Evolutionary conservation across 169 alveolate species (phyloP).

Genomic region (Prorocentrum cordatum): DNA sequence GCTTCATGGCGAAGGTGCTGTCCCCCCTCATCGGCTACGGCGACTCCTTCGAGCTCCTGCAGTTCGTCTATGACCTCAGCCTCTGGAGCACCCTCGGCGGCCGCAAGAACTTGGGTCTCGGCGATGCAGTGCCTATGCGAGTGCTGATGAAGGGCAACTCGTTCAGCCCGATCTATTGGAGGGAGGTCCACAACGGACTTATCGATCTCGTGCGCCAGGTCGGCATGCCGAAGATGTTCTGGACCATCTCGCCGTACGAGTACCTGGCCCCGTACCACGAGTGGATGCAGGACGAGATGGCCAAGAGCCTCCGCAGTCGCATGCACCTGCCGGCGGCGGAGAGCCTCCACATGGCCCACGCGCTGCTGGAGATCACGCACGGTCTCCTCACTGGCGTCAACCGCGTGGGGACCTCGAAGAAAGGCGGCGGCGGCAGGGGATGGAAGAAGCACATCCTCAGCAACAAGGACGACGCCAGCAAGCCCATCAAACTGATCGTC

Average conservation of each 20-base stretch:
- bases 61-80: slow-evolving; percentile 14
- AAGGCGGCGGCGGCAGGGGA: background rate
- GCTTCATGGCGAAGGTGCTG: slow-evolving; percentile 3
- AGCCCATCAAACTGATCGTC: background rate
- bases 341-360: background rate
- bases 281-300: slow-evolving; percentile 4
- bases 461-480: background rate
- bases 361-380: background rate
- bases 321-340: slow-evolving; percentile 2
- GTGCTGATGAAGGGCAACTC: background rate
- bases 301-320: background rate
- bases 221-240: slow-evolving; percentile 1
- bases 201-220: slow-evolving; percentile 14
- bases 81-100: slow-evolving; percentile 11
- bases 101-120: background rate
- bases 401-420: too few species aligned
- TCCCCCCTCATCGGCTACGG: slow-evolving; percentile 27
- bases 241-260: slow-evolving; percentile 16
- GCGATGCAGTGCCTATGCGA: background rate
- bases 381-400: background rate
- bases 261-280: background rate
- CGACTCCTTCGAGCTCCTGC: background rate
- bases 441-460: background rate
- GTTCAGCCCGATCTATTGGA: background rate
- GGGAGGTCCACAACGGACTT: background rate